phyloP scores from a whole-genome alignment of 2,329 filamentous ascomycete species.

The Epichloe elymi region DNA sequence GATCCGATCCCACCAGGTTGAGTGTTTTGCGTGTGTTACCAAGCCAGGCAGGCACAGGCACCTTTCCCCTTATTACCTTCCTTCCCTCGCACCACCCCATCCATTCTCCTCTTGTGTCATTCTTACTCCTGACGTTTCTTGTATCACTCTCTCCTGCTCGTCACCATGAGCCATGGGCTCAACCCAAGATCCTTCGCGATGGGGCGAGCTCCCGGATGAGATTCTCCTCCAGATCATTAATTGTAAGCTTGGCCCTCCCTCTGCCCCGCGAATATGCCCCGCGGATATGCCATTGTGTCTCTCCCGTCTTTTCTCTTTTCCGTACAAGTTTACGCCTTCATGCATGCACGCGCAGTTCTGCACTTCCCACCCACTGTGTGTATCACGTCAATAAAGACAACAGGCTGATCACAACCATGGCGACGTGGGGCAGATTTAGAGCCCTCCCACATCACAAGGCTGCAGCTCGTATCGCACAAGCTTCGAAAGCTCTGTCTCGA shows the following conservation, averaged over 20 bases:
- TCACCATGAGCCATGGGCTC: slow-evolving; percentile 17
- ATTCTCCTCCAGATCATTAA: slow-evolving; percentile 49
- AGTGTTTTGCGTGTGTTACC: no score
- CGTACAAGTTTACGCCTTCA: neutral
- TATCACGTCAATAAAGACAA: neutral
- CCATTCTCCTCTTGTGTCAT: neutral
- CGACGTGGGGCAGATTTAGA: slow-evolving; percentile 18
- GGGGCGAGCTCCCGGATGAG: slow-evolving; percentile 47
- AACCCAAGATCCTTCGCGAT: slow-evolving; percentile 11
- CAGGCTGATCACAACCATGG: neutral
- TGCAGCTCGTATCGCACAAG: slow-evolving; percentile 56
- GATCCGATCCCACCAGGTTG: neutral
- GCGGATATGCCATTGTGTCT: neutral
- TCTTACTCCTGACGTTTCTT: neutral
- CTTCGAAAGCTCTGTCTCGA: slow-evolving; percentile 60
- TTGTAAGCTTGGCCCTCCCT: slow-evolving; percentile 30
- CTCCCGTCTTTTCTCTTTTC: neutral
- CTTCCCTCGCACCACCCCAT: neutral
- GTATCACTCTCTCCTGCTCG: neutral
- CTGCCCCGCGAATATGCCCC: neutral
- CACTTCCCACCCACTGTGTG: no score
- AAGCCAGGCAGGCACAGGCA: neutral
- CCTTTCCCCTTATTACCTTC: neutral
- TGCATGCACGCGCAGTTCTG: neutral
- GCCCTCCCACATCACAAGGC: slow-evolving; percentile 36